These are phyloP conservation scores for Thelonectria olida DNA, from an alignment of 2,329 filamentous ascomycete genomes.

Conservation along the genomic window DNA sequence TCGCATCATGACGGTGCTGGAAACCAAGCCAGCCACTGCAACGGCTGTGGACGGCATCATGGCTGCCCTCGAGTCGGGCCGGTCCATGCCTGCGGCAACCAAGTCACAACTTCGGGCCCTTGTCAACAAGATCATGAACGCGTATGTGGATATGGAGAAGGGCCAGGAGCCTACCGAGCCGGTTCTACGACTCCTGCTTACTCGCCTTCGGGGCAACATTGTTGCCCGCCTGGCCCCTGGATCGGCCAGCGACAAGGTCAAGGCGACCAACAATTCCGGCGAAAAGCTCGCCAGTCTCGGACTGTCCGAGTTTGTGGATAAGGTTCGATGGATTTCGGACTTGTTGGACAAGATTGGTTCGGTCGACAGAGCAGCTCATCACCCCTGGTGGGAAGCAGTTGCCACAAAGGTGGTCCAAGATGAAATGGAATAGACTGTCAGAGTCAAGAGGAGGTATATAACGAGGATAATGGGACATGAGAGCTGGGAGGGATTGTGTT, in stretches of 20 bases:
- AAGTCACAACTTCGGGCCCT: slow-evolving; percentile 67
- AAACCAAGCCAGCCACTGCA: slow-evolving; percentile 62
- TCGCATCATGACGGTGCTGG: slow-evolving; percentile 76
- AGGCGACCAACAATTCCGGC: slow-evolving; percentile 72
- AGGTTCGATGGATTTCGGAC: slow-evolving; percentile 75
- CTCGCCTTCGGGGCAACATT: slow-evolving; percentile 73
- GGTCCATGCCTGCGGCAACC: slow-evolving; percentile 72
- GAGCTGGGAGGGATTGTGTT: slow-evolving; percentile 8
- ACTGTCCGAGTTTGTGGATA: slow-evolving; percentile 76
- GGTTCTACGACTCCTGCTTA: slow-evolving; percentile 72
- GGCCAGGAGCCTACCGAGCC: slow-evolving; percentile 61
- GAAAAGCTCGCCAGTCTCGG: slow-evolving; percentile 76
- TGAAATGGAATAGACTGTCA: slow-evolving; percentile 35
- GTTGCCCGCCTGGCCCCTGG: slow-evolving; percentile 70
- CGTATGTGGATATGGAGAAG: slow-evolving; percentile 55
- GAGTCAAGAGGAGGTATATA: not conserved
- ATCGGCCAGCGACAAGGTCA: slow-evolving; percentile 75
- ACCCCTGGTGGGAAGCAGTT: slow-evolving; percentile 75
- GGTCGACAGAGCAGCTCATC: slow-evolving; percentile 75
- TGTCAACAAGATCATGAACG: slow-evolving; percentile 64
- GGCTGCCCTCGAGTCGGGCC: slow-evolving; percentile 68
- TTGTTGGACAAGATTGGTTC: slow-evolving; percentile 70
- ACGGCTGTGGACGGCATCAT: slow-evolving; percentile 68
- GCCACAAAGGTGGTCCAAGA: slow-evolving; percentile 63
- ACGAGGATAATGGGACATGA: slow-evolving; percentile 22